Percentiles rank a stretch among this genome's conserved stretches.
phyloP scores from a whole-genome alignment of 495 filamentous ascomycete genomes.

The Lindgomyces ingoldianus region DNA sequence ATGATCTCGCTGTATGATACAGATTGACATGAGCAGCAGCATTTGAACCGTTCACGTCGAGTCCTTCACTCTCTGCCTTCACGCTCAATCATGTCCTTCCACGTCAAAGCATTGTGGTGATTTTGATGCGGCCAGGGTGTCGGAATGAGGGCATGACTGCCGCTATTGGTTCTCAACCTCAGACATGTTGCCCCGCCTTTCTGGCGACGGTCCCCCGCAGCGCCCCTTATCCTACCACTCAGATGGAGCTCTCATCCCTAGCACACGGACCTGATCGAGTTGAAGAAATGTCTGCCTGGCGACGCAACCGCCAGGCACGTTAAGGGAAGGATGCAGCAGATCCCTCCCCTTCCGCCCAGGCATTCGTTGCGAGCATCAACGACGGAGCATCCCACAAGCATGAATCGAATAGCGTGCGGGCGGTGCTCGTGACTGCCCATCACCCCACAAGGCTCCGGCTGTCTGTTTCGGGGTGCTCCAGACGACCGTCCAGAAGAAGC shows the following conservation, averaged over 20 bases:
- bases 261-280: conserved; percentile 18
- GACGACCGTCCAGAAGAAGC: background rate
- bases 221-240: conserved; percentile 19
- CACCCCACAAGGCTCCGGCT: background rate
- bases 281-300: conserved; percentile 31
- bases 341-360: background rate
- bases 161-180: conserved; percentile 14
- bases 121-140: background rate
- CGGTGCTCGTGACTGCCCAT: conserved; percentile 15
- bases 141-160: conserved; percentile 10
- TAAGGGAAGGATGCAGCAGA: background rate
- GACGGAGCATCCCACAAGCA: background rate
- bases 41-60: background rate
- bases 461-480: conserved; percentile 2
- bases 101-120: conserved; percentile 7
- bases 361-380: background rate
- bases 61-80: background rate
- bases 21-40: background rate
- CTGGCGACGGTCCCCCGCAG: conserved; percentile 9
- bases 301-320: conserved; percentile 24
- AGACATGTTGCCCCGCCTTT: background rate
- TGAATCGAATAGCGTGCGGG: conserved; percentile 13
- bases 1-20: conserved; percentile 11
- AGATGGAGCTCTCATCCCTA: conserved; percentile 9
- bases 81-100: conserved; percentile 28